A percentile compares a stretch with the other conserved stretches of the same genome.
These are phyloP conservation scores for Aspergillus candidus DNA, from an alignment of 2,329 filamentous ascomycete species.

Conservation along the genomic window DNA sequence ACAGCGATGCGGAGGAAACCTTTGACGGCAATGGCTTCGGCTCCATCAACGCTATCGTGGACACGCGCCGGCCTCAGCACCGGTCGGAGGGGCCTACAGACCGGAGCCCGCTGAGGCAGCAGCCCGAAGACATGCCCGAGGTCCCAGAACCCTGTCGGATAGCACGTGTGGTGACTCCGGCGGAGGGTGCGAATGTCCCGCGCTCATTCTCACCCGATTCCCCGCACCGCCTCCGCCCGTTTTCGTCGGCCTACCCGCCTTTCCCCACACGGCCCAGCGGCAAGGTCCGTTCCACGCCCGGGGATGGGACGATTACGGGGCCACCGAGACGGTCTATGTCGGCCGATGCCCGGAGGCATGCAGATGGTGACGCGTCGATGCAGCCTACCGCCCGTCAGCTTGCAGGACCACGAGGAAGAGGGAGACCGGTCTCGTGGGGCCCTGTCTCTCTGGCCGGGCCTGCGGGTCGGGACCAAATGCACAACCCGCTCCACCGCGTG, in stretches of 20 bases:
- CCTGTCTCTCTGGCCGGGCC: slow-evolving; percentile 10
- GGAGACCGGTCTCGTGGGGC: slow-evolving; percentile 20
- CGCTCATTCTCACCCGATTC: slow-evolving; percentile 15
- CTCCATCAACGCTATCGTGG: slow-evolving; percentile 45
- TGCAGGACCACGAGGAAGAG: slow-evolving; percentile 1
- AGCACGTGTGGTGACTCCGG: slow-evolving; percentile 17
- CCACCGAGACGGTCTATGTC: slow-evolving; percentile 15
- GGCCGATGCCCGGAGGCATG: slow-evolving; percentile 9
- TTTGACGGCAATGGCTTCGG: slow-evolving; percentile 42
- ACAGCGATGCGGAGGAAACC: slow-evolving; percentile 42
- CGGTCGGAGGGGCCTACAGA: background rate
- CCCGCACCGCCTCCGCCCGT: slow-evolving; percentile 10
- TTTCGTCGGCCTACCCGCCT: slow-evolving; percentile 16
- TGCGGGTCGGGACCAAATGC: too few relatives aligned
- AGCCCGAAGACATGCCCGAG: slow-evolving; percentile 1
- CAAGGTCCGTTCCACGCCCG: background rate
- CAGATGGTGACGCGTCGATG: background rate
- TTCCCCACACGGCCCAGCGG: slow-evolving; percentile 3
- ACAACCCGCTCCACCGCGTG: slow-evolving; percentile 37
- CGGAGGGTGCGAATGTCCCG: slow-evolving; percentile 10
- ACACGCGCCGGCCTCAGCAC: slow-evolving; percentile 7
- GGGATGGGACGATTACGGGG: slow-evolving; percentile 8
- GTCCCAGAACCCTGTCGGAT: slow-evolving; percentile 14
- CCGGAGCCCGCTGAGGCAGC: background rate
- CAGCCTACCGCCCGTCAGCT: background rate